These are phyloP conservation scores for Hymenoscyphus infarciens DNA, from an alignment of 2,329 filamentous ascomycete genomes.

Conservation along the genomic window DNA sequence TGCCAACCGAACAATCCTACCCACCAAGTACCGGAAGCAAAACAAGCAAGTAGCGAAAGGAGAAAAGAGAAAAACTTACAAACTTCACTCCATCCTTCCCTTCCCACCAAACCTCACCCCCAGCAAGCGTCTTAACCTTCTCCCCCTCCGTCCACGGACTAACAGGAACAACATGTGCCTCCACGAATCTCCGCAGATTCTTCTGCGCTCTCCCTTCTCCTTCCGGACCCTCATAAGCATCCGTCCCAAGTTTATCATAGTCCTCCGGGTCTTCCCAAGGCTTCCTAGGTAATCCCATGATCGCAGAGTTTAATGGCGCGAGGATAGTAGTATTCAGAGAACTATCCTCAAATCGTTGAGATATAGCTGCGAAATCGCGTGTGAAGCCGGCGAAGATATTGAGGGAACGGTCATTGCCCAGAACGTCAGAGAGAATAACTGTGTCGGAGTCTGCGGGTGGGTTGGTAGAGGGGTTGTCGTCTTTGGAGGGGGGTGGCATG, in stretches of 20 bases:
- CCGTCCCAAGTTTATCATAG: conserved; percentile 61
- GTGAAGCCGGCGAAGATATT: conserved; percentile 82
- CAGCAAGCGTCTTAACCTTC: conserved; percentile 65
- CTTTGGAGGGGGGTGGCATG: conserved; percentile 23
- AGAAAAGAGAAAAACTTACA: conserved; percentile 44
- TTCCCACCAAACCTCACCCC: conserved; percentile 79
- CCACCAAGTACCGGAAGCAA: conserved; percentile 37
- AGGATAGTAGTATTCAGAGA: conserved; percentile 75
- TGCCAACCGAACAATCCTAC: conserved; percentile 38
- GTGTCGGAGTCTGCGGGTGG: conserved; percentile 37
- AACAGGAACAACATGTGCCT: conserved; percentile 73
- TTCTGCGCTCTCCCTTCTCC: conserved; percentile 72
- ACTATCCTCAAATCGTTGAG: conserved; percentile 63
- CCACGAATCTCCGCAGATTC: conserved; percentile 78
- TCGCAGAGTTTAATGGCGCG: conserved; percentile 78
- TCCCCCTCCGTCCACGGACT: conserved; percentile 71
- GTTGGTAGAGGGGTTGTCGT: conserved; percentile 20
- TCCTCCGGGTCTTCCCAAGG: conserved; percentile 80
- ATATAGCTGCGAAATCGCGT: conserved; percentile 68
- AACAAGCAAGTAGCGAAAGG: not conserved
- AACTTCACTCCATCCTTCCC: conserved; percentile 62
- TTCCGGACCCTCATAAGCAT: conserved; percentile 71
- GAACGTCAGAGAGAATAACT: conserved; percentile 78
- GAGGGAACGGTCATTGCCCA: conserved; percentile 73
- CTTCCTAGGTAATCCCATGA: conserved; percentile 75